Conservation (phyloP, 495 filamentous ascomycete genomes). For the Neurospora intermedia region DNA sequence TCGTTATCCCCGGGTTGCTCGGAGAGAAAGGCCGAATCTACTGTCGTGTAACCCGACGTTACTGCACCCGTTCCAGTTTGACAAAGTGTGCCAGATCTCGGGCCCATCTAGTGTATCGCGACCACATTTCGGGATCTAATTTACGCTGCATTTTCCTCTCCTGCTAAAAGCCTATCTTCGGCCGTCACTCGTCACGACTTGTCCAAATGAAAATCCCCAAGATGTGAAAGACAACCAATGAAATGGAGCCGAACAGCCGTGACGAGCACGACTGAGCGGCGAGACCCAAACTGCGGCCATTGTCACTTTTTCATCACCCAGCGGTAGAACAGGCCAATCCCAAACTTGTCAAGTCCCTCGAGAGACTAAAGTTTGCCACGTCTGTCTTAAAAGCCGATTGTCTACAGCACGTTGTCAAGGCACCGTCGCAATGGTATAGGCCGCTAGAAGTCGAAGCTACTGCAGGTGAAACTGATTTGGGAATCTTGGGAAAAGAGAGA, state of each 20-base stretch:
- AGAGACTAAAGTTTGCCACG: neutral
- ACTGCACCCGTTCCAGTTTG: too few relatives aligned
- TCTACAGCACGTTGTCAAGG: neutral
- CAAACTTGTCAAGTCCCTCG: neutral
- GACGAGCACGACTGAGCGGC: neutral
- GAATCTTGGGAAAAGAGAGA: neutral
- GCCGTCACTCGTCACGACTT: neutral
- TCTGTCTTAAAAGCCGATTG: neutral
- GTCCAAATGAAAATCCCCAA: neutral
- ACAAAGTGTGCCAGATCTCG: neutral
- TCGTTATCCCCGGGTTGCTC: too few relatives aligned
- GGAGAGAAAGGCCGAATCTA: too few relatives aligned
- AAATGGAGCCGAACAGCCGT: neutral
- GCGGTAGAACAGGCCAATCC: neutral
- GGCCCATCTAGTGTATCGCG: neutral
- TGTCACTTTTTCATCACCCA: neutral
- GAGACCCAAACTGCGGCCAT: neutral
- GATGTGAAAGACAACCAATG: neutral
- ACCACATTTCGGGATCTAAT: neutral
- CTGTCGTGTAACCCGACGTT: too few relatives aligned
- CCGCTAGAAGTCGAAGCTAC: neutral
- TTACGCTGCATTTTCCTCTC: neutral
- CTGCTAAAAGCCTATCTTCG: neutral
- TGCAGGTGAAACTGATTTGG: neutral
- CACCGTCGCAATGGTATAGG: neutral